Evolutionary conservation across 306 rosid species (phyloP).

Genomic region (Castanea crenata): DNA sequence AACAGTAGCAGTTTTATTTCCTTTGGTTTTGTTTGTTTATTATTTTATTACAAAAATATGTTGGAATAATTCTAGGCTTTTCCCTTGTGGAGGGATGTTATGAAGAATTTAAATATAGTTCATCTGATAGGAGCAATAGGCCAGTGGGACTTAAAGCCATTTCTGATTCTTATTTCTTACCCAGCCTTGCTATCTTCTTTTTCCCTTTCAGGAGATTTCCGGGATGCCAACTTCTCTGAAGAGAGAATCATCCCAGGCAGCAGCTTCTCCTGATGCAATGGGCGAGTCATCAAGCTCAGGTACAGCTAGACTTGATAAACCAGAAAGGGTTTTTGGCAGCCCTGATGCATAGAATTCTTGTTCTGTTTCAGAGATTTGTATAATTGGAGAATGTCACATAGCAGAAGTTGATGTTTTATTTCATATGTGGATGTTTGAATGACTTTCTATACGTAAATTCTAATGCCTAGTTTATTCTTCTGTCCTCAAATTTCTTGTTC

Average conservation of each 20-base stretch:
- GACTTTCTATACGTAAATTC: not conserved
- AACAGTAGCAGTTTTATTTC: not conserved
- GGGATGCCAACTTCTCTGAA: constrained; percentile 76
- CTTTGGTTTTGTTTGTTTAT: not conserved
- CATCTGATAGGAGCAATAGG: not conserved
- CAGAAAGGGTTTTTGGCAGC: constrained; percentile 43
- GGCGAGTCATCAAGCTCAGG: constrained; percentile 95
- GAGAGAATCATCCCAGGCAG: constrained; percentile 64
- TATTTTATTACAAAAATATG: not conserved
- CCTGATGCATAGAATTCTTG: not conserved
- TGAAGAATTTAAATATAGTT: not conserved
- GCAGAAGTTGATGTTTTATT: not conserved
- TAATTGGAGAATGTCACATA: not conserved
- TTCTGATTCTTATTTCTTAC: not conserved
- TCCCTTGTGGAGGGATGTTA: not conserved
- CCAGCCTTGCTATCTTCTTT: not conserved
- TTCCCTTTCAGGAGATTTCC: constrained; percentile 66
- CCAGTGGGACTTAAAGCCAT: constrained; percentile 10
- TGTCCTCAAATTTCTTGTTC: not conserved
- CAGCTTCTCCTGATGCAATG: constrained; percentile 93
- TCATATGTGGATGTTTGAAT: not conserved
- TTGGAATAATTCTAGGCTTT: not conserved
- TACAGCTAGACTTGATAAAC: constrained; percentile 72
- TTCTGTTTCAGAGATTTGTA: not conserved
- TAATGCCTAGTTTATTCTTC: not conserved